These are phyloP conservation scores for Cystoisospora suis DNA, from an alignment of 169 alveolate species.

Conservation along the genomic window DNA sequence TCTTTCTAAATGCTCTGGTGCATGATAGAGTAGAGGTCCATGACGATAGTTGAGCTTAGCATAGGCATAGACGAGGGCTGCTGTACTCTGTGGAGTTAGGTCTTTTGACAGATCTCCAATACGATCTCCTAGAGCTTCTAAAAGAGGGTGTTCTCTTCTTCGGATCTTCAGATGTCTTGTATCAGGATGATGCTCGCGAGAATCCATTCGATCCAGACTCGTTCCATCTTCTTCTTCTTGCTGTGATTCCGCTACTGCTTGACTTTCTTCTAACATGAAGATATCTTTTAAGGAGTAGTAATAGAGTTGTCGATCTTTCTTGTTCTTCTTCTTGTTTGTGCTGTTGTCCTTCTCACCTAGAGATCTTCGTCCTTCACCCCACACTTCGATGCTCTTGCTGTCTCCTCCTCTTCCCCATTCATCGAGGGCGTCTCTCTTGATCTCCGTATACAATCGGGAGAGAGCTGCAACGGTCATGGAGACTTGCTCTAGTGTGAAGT, in stretches of 20 bases:
- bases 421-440: too few relatives aligned
- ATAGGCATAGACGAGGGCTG: conserved; percentile 11
- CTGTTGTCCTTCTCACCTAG: not conserved
- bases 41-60: conserved; percentile 17
- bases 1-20: conserved; percentile 33
- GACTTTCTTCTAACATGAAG: too few relatives aligned
- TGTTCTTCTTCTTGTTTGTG: not conserved
- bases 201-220: too few relatives aligned
- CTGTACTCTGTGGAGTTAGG: conserved; percentile 7
- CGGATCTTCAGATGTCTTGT: too few relatives aligned
- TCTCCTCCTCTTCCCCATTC: too few relatives aligned
- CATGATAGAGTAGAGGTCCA: conserved; percentile 26
- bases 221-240: too few relatives aligned
- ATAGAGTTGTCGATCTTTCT: too few relatives aligned
- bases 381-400: too few relatives aligned
- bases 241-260: too few relatives aligned
- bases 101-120: not conserved
- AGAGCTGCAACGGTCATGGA: conserved; percentile 23
- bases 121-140: conserved; percentile 15
- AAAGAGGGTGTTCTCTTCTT: too few relatives aligned
- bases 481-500: conserved; percentile 4
- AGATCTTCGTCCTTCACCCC: not conserved
- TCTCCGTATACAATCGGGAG: not conserved
- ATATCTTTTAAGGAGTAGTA: too few relatives aligned
- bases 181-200: too few relatives aligned